A percentile compares a stretch with the other conserved stretches of the same genome.
These are phyloP conservation scores for Salvia hispanica DNA, from an alignment of 257 asterid genomes.

Conservation along the genomic window DNA sequence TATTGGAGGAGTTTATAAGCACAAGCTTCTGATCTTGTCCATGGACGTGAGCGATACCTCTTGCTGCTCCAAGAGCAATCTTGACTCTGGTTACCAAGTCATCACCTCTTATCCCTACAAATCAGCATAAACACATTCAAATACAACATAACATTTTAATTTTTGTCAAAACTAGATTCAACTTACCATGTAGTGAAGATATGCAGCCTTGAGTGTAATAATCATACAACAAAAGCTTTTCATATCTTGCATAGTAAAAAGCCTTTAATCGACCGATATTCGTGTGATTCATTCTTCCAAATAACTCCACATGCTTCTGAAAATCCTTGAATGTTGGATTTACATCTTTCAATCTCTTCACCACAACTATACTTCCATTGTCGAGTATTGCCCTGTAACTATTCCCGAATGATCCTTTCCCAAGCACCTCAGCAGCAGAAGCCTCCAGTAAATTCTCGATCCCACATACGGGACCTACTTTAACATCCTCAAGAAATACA, in stretches of 20 bases:
- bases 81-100: constrained; percentile 34
- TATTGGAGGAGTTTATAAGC: constrained; percentile 42
- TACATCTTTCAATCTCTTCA: constrained; percentile 33
- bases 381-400: constrained; percentile 10
- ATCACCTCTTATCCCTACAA: constrained; percentile 26
- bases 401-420: constrained; percentile 38
- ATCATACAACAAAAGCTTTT: constrained; percentile 41
- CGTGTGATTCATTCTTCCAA: constrained; percentile 34
- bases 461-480: constrained; percentile 2
- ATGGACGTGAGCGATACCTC: constrained; percentile 44
- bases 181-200: constrained; percentile 37
- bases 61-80: constrained; percentile 44
- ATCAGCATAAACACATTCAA: too few relatives aligned
- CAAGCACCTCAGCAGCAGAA: constrained; percentile 26
- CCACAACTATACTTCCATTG: constrained; percentile 19
- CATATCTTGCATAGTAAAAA: constrained; percentile 25
- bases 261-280: constrained; percentile 35
- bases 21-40: constrained; percentile 23
- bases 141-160: too few relatives aligned
- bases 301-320: constrained; percentile 28
- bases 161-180: background rate
- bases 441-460: constrained; percentile 32
- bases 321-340: constrained; percentile 9
- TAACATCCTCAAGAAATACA: constrained; percentile 17
- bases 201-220: constrained; percentile 28